Conservation (phyloP, 352 stramenopile genomes). For the Pilasporangium apinafurcum region DNA sequence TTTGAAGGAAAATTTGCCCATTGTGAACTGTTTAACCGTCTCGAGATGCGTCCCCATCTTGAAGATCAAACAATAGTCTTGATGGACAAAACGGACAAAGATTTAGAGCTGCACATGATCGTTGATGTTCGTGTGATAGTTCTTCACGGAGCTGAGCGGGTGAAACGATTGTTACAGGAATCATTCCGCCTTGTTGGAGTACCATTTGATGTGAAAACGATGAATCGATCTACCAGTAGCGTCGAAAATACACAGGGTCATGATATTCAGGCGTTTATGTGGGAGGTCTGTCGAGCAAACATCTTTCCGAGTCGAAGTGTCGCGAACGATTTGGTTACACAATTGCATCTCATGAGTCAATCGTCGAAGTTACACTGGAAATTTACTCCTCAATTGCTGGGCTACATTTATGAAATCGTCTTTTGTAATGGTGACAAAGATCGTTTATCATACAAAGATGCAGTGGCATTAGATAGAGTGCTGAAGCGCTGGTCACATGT, state of each 20-base stretch:
- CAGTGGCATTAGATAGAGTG: conserved; percentile 38
- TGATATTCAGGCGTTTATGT: conserved; percentile 36
- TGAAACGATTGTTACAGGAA: conserved; percentile 46
- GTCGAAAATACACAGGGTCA: conserved; percentile 4
- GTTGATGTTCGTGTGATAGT: conserved; percentile 40
- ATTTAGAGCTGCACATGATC: conserved; percentile 22
- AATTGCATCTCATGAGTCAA: conserved; percentile 37
- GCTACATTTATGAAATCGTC: conserved; percentile 48
- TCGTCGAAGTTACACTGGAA: conserved; percentile 54
- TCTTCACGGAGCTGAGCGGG: conserved; percentile 37
- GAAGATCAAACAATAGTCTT: conserved; percentile 26
- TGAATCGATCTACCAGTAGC: conserved; percentile 18
- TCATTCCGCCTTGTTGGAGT: conserved; percentile 61
- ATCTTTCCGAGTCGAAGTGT: conserved; percentile 22
- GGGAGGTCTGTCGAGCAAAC: conserved; percentile 44
- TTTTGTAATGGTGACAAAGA: conserved; percentile 48
- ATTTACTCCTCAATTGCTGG: conserved; percentile 52
- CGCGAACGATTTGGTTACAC: conserved; percentile 27
- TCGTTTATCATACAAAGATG: conserved; percentile 33
- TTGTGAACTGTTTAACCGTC: conserved; percentile 16
- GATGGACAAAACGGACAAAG: conserved; percentile 31
- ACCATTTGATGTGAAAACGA: conserved; percentile 38
- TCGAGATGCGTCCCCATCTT: conserved; percentile 13
- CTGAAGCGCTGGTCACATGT: conserved; percentile 49
- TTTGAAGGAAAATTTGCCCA: conserved; percentile 41